These are phyloP conservation scores for Fusarium sp. DNA, from an alignment of 2,329 filamentous ascomycete genomes.

Conservation along the genomic window DNA sequence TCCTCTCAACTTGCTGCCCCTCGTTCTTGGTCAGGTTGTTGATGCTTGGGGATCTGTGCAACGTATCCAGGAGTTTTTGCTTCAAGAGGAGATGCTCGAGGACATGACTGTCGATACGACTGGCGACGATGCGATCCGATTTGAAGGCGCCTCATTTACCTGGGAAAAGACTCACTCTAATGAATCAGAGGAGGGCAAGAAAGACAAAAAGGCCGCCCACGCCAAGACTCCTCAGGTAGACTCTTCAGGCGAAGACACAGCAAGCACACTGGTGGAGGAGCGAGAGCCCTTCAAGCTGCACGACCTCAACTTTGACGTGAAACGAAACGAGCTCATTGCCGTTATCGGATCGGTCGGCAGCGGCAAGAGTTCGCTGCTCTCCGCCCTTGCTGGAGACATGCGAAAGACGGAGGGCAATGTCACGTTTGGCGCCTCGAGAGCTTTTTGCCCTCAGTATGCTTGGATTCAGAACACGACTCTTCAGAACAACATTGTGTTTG, in stretches of 20 bases:
- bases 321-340: constrained; percentile 81
- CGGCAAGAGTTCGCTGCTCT: constrained; percentile 90
- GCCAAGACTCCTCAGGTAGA: constrained; percentile 44
- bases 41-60: constrained; percentile 89
- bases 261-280: constrained; percentile 68
- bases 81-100: constrained; percentile 87
- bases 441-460: constrained; percentile 95
- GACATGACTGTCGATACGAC: constrained; percentile 69
- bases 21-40: constrained; percentile 89
- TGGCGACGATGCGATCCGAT: constrained; percentile 75
- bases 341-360: constrained; percentile 92
- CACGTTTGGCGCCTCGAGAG: constrained; percentile 80
- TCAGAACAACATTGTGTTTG: constrained; percentile 90
- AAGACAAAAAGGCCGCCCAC: constrained; percentile 50
- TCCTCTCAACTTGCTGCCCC: constrained; percentile 87
- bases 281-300: constrained; percentile 79
- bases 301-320: constrained; percentile 74
- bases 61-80: constrained; percentile 88
- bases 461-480: constrained; percentile 97
- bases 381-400: constrained; percentile 94
- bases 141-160: constrained; percentile 82
- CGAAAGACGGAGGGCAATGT: constrained; percentile 81
- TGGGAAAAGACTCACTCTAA: constrained; percentile 80
- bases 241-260: constrained; percentile 59
- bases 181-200: constrained; percentile 64